A percentile compares a stretch with the other conserved stretches of the same genome.
These are phyloP conservation scores for Rhizopus stolonifer DNA, from an alignment of 371 early-diverging fungal species.

Conservation along the genomic window DNA sequence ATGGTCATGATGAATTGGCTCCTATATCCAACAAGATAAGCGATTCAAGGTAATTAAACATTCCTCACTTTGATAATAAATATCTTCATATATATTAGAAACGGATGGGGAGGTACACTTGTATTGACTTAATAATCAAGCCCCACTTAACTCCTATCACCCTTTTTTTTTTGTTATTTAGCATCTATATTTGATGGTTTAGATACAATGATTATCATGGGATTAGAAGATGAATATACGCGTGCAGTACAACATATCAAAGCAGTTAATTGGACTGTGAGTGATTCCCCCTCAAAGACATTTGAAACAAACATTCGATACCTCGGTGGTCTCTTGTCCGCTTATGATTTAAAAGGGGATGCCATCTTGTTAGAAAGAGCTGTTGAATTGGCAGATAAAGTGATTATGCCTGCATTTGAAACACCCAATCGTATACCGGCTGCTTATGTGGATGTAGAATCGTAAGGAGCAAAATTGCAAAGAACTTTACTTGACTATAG, in stretches of 20 bases:
- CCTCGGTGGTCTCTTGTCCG: slow-evolving; percentile 72
- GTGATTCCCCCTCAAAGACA: slow-evolving; percentile 35
- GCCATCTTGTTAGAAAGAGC: slow-evolving; percentile 52
- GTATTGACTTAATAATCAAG: too few relatives aligned
- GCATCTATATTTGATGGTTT: slow-evolving; percentile 82
- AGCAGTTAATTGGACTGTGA: slow-evolving; percentile 33
- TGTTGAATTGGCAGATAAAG: slow-evolving; percentile 32
- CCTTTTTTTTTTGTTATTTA: too few relatives aligned
- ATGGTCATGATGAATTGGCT: slow-evolving; percentile 60
- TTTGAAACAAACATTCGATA: slow-evolving; percentile 82
- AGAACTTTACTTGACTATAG: background rate
- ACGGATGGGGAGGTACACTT: slow-evolving; percentile 51
- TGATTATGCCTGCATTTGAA: slow-evolving; percentile 44
- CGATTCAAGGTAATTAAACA: slow-evolving; percentile 44
- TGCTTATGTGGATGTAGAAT: slow-evolving; percentile 61
- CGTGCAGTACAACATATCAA: slow-evolving; percentile 63
- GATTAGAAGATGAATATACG: slow-evolving; percentile 67
- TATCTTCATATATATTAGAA: too few relatives aligned
- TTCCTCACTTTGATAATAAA: too few relatives aligned
- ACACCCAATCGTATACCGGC: slow-evolving; percentile 77
- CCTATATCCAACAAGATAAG: slow-evolving; percentile 42
- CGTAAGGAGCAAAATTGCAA: slow-evolving; percentile 15
- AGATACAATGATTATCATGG: slow-evolving; percentile 85
- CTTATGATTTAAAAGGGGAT: slow-evolving; percentile 63
- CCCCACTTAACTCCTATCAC: too few relatives aligned